These are phyloP conservation scores for Ogataea angusta DNA, from an alignment of 805 yeast species.

Conservation along the genomic window DNA sequence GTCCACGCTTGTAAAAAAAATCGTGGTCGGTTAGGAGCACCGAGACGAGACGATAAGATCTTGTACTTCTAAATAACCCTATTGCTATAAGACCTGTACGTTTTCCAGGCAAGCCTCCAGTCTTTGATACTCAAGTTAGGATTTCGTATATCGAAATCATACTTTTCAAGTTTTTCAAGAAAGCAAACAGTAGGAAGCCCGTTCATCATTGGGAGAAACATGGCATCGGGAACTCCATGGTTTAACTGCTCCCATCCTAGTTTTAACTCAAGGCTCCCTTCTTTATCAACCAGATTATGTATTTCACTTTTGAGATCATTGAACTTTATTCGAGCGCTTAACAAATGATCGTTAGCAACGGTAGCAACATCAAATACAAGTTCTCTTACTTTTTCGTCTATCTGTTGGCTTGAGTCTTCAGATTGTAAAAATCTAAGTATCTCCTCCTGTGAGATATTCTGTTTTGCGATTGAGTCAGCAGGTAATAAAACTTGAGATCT, in stretches of 20 bases:
- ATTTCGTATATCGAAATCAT: conserved; percentile 59
- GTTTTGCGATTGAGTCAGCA: conserved; percentile 50
- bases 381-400: conserved; percentile 42
- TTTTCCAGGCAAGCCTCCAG: conserved; percentile 64
- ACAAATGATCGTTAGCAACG: conserved; percentile 74
- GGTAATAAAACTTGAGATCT: conserved; percentile 60
- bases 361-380: conserved; percentile 69
- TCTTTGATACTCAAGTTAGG: conserved; percentile 46
- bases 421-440: conserved; percentile 49
- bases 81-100: conserved; percentile 34
- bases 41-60: neutral
- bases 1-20: conserved; percentile 4
- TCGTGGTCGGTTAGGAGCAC: conserved; percentile 10
- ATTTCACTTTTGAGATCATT: conserved; percentile 37
- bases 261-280: conserved; percentile 13
- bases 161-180: conserved; percentile 54
- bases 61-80: neutral
- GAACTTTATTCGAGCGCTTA: conserved; percentile 63
- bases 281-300: conserved; percentile 25
- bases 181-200: conserved; percentile 64
- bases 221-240: conserved; percentile 53
- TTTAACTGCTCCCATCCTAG: conserved; percentile 37
- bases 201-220: conserved; percentile 65
- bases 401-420: conserved; percentile 26
- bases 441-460: conserved; percentile 61